Evolutionary conservation across 768 basidiomycete genomes (phyloP), one percentile per base, ranked within the genome.

Genomic region (Gymnopilus junonius): DNA sequence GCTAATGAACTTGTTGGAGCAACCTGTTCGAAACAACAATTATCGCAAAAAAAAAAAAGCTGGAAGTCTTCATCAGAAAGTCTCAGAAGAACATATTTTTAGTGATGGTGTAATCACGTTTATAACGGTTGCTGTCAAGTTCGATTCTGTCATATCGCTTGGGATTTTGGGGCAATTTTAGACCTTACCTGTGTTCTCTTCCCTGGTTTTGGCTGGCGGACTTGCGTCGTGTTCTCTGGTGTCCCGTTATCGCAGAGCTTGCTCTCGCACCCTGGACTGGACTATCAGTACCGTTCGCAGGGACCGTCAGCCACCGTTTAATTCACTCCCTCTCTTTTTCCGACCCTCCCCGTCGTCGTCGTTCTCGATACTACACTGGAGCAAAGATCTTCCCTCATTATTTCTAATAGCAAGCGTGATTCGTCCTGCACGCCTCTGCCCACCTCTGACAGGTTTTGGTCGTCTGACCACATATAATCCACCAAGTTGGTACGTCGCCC

Each of bases 221-320:
- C 58, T 59, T 64, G 63, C 58, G 59, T 64, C 63, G 63, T 64
- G 63, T 64, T 35, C 35, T 55, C 61, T 43, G 45, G 54, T 56
- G 55, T 55, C 45, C n/a, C 54, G 35, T 50, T 55, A 46, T 45
- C 45, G 31, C 42, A 45, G 43, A 45, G 50, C 53, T 53, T 40
- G 57, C 43, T 43, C 58, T 54, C 58, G 39, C 54, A 53, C 42
- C 53, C 55, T 63, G 37, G 61, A 37, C 35, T 29, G 56, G 55
- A 39, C 37, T 42, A 57, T 32, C 56, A 51, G 48, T 57, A 40
- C 50, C 48, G 25, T 40, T 58, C 55, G 29, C 40, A 45, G 32
- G 25, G 53, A 35, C 51, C 46, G 63, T 59, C 58, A 64, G 58
- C 63, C 63, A 23, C 29, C 37, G 46, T 51, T 51, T 21, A 20